Base-by-base conservation (phyloP, 768 basidiomycete genomes). In the Vishniacozyma victoriae region DNA sequence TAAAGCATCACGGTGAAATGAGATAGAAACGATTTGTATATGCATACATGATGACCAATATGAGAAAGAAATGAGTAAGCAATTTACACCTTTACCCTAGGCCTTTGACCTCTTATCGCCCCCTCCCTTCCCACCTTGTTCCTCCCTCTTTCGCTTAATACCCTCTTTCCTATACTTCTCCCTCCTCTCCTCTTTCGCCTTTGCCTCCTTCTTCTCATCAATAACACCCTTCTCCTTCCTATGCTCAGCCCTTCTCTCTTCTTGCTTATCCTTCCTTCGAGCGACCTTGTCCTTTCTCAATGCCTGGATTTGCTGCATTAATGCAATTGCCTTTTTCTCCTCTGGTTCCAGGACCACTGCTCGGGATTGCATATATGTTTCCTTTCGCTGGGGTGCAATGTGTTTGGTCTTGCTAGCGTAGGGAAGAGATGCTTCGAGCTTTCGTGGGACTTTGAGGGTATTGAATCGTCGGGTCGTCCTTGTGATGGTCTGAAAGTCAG, bases 341-440 rank as follows among this genome's bases (percentile, higher is more conserved):
- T 93, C 90, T 1, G 88, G 87, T 64, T 93, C 87, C 78, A 97
- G 79, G 37, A 99, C 83, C 20, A 97, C 91, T 1, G 93, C 91
- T 12, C 95, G 83, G 72, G 87, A 88, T 72, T 91, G 88, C 67
- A 96, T 73, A 72, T 97, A 95, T n/a, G 91, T 90, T 69, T 79
- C 76, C 46, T 74, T 75, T 27, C 76, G 73, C 72, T 89, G 90
- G 6, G 85, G 77, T 57, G 79, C 78, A 79, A 86, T 84, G 29
- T 84, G 69, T 72, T 85, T 86, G 16, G 91, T 87, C 72, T 99
- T 99, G 26, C 87, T 86, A 1, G 90, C 87, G 62, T 85, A 99
- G 0, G 95, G 95, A 11, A 97, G 76, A 2, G 83, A 75, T 0
- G 89, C 82, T 72, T 96, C 91, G n/a, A 99, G 79, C 61, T 87